Base-by-base conservation (phyloP, 2,329 filamentous ascomycete species). In the Alternaria sp. region DNA sequence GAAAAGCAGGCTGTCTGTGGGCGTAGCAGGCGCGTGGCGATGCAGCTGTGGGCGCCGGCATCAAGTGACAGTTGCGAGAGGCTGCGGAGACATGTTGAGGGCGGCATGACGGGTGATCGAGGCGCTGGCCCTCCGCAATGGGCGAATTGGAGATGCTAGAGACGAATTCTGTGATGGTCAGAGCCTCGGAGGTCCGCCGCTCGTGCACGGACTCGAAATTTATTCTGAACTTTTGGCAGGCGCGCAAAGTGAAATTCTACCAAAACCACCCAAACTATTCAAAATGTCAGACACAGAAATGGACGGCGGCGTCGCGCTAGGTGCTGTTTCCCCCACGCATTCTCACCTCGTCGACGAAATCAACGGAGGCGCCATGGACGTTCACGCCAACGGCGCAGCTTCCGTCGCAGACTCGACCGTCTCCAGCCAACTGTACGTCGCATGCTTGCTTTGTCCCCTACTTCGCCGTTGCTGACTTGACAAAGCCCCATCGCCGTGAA, bases 401-500 rank as follows among this genome's bases (percentile, higher is more conserved):
- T 77, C 74, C 18, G 63, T 76, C 62, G 73, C 74, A 66, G 76
- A 78, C 54, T 77, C 74, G 9, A 76, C 73, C 38, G 60, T 65
- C 22, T 71, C 73, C 16, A 64, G 67, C 65, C 66, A 75, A 69
- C 63, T 74, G 77, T 79, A 67, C 45, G 71, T 68, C 54, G 27
- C 58, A 55, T 43, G 41, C 58, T 54, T 45, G 10, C 59, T 46
- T 49, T 54, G 45, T 49, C 49, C 43, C 48, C 7, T 45, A 48
- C 49, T 34, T 38, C 14, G 25, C 20, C 6, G 30, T 50, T 48
- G 7, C 36, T 54, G 41, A 57, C 50, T 9, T n/a, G 1, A 16
- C 3, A 28, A 45, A 79, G 77, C 32, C 71, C 74, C n/a, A 63
- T 77, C 28, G 74, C 63, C 16, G 78, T 82, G 50, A 72, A 89